phyloP scores from a whole-genome alignment of 345 rosid genomes.

The Rubroshorea leprosula region DNA sequence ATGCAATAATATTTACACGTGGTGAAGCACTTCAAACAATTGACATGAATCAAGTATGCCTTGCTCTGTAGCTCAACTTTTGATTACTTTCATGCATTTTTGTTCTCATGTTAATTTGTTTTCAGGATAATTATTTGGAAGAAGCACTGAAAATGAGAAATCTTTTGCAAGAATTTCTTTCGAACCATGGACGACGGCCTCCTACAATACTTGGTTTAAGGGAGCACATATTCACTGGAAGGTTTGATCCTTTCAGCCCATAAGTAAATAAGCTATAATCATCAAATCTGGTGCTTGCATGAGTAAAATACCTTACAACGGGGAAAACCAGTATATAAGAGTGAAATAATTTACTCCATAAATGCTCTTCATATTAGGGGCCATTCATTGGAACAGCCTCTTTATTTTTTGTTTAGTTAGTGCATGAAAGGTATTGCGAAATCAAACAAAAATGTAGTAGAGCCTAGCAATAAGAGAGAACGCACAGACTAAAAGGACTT shows the following conservation, averaged over 20 bases:
- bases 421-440: not conserved
- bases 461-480: not conserved
- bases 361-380: too few relatives aligned
- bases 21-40: constrained; percentile 97
- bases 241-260: constrained; percentile 36
- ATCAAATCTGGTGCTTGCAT: constrained; percentile 1
- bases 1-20: constrained; percentile 83
- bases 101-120: constrained; percentile 22
- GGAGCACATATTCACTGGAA: constrained; percentile 94
- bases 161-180: constrained; percentile 87
- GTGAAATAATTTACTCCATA: too few relatives aligned
- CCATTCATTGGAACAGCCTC: not conserved
- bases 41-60: constrained; percentile 90
- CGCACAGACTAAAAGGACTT: not conserved
- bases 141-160: constrained; percentile 98
- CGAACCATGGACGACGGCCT: constrained; percentile 56
- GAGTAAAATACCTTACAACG: constrained; percentile 6
- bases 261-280: not conserved
- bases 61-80: constrained; percentile 11
- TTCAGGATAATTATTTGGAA: constrained; percentile 84
- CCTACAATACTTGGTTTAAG: constrained; percentile 91
- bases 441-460: not conserved
- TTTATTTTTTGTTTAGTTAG: not conserved
- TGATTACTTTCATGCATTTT: constrained; percentile 7
- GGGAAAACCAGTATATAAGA: too few relatives aligned